These are phyloP conservation scores for Chytriomyces sp. DNA, from an alignment of 192 early-diverging fungal species.

Conservation along the genomic window DNA sequence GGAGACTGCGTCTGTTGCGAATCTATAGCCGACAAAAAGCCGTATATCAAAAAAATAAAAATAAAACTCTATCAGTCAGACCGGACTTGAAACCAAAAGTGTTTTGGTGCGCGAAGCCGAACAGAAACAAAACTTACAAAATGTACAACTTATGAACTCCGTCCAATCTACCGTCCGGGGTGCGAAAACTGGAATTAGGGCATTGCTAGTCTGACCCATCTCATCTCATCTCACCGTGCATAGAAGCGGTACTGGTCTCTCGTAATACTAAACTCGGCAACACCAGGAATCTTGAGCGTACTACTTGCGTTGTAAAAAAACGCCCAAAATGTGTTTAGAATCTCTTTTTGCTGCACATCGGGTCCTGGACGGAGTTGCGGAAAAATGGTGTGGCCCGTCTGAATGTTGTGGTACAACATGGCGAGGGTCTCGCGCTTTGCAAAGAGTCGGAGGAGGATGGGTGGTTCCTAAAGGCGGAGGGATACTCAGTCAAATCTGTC, in stretches of 20 bases:
- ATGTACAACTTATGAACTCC: constrained; percentile 61
- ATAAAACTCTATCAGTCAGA: not conserved
- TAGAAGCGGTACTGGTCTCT: constrained; percentile 59
- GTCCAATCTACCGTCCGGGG: constrained; percentile 44
- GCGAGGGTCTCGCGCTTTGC: constrained; percentile 68
- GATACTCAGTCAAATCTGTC: constrained; percentile 12
- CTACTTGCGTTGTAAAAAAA: constrained; percentile 59
- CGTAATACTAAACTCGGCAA: constrained; percentile 56
- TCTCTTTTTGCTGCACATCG: constrained; percentile 65
- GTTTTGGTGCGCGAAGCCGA: too few relatives aligned
- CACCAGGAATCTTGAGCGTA: constrained; percentile 51
- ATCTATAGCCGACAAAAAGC: constrained; percentile 1
- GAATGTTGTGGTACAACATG: constrained; percentile 69
- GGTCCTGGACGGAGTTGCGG: constrained; percentile 64
- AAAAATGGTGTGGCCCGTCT: constrained; percentile 62
- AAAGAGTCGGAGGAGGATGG: constrained; percentile 61
- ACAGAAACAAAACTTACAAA: constrained; percentile 38
- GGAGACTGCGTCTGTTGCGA: constrained; percentile 51
- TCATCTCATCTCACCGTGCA: constrained; percentile 40
- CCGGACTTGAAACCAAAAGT: too few relatives aligned
- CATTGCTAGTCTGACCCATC: constrained; percentile 4
- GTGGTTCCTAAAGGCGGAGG: constrained; percentile 56
- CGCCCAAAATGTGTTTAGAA: constrained; percentile 59
- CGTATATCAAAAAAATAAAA: not conserved
- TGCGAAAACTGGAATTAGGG: not conserved